phyloP scores from a whole-genome alignment of 108 stramenopile genomes.

The Skeletonema potamos region DNA sequence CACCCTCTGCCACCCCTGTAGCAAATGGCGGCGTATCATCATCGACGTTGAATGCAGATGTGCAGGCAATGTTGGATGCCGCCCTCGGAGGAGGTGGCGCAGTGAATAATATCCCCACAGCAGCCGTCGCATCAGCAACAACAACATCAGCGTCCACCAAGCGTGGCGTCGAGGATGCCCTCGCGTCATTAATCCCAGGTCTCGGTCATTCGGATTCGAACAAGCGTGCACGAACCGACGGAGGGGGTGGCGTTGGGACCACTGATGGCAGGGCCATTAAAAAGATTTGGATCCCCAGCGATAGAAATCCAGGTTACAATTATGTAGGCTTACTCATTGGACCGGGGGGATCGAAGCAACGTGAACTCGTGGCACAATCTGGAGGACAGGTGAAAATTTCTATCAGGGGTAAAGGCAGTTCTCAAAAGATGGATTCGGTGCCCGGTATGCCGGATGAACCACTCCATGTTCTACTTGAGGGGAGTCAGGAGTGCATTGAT shows the following conservation, averaged over 20 bases:
- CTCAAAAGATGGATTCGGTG: constrained; percentile 9
- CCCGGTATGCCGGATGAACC: constrained; percentile 57
- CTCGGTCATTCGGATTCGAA: constrained; percentile 16
- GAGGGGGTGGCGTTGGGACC: not conserved
- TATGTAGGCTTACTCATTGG: constrained; percentile 55
- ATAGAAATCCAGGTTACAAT: constrained; percentile 52
- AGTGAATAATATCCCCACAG: constrained; percentile 1
- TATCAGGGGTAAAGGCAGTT: constrained; percentile 47
- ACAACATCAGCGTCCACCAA: constrained; percentile 8
- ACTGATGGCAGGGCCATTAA: constrained; percentile 37
- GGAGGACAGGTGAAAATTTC: constrained; percentile 50
- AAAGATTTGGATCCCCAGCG: constrained; percentile 45
- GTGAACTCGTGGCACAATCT: constrained; percentile 37
- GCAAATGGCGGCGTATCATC: not conserved
- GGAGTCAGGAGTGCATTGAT: constrained; percentile 45
- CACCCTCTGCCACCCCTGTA: constrained; percentile 1
- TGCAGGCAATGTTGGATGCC: constrained; percentile 32
- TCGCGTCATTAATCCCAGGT: constrained; percentile 49
- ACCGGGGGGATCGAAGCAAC: constrained; percentile 54
- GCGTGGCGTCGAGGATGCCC: constrained; percentile 35
- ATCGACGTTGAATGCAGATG: constrained; percentile 15
- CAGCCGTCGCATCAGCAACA: constrained; percentile 2
- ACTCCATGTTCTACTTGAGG: constrained; percentile 71
- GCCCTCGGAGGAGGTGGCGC: constrained; percentile 20
- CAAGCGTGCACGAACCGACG: constrained; percentile 17